phyloP scores from a whole-genome alignment of 2,329 filamentous ascomycete species.

The Fusarium piperis region DNA sequence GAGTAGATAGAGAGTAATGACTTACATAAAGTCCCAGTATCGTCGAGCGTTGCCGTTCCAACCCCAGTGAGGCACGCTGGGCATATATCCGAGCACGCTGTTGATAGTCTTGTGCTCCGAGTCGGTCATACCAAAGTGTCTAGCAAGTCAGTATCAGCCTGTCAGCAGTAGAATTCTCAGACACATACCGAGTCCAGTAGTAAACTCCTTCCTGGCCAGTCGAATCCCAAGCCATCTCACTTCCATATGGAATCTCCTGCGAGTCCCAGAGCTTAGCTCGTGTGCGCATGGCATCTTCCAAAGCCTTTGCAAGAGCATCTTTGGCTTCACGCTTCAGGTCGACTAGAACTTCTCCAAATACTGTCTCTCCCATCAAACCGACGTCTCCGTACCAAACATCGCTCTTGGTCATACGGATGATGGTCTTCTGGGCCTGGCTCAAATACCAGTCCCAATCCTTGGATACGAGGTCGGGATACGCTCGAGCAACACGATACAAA shows the following conservation, averaged over 20 bases:
- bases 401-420: constrained; percentile 50
- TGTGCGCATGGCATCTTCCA: constrained; percentile 58
- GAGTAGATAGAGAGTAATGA: not conserved
- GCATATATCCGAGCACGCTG: constrained; percentile 65
- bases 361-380: constrained; percentile 69
- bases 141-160: constrained; percentile 10
- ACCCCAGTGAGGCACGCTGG: constrained; percentile 68
- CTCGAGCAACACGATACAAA: constrained; percentile 63
- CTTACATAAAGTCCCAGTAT: constrained; percentile 68
- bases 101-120: constrained; percentile 61
- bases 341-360: constrained; percentile 62
- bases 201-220: constrained; percentile 71
- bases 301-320: constrained; percentile 47
- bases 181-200: constrained; percentile 60
- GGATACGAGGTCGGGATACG: constrained; percentile 56
- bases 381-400: constrained; percentile 56
- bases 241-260: constrained; percentile 64
- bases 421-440: constrained; percentile 61
- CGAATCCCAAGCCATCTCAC: constrained; percentile 71
- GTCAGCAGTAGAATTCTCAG: accelerated
- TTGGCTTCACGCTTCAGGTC: constrained; percentile 61
- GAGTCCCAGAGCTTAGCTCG: constrained; percentile 62
- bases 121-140: constrained; percentile 59
- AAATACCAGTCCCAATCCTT: constrained; percentile 65
- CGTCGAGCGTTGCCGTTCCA: constrained; percentile 70